Percentiles rank a stretch among this genome's conserved stretches.
phyloP scores from a whole-genome alignment of 352 stramenopile species.

The Phytophthora fragariaefolia region DNA sequence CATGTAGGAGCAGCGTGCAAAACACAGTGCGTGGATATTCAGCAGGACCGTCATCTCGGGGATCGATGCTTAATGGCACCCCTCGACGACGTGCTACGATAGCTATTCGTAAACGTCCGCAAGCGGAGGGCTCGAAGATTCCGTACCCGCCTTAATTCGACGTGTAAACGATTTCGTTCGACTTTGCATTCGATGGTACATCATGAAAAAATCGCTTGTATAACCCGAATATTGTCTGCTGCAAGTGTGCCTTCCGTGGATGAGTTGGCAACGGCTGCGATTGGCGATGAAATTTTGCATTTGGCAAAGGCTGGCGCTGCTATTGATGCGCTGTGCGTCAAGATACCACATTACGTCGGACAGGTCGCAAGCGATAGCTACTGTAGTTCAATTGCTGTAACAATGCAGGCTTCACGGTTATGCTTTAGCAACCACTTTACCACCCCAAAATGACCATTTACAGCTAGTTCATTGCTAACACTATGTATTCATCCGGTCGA shows the following conservation, averaged over 20 bases:
- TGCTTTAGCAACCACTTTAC: conserved; percentile 1
- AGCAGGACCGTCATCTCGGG: neutral
- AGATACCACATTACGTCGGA: no score
- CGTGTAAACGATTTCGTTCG: no score
- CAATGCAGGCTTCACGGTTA: neutral
- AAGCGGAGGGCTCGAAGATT: conserved; percentile 40
- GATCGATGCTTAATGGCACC: neutral
- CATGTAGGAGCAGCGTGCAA: neutral
- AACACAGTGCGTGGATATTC: neutral
- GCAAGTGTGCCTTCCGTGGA: neutral
- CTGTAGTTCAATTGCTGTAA: neutral
- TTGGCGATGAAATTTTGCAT: no score
- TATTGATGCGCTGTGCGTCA: no score
- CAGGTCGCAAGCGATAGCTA: no score
- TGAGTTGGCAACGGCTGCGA: no score
- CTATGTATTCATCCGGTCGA: no score
- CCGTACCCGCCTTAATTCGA: conserved; percentile 45
- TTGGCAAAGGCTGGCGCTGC: no score
- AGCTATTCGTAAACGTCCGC: conserved; percentile 32
- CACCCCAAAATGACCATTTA: neutral
- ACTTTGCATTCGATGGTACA: no score
- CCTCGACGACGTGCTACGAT: neutral
- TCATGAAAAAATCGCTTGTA: no score
- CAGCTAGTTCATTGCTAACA: neutral
- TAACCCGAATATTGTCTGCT: no score